A percentile compares a stretch with the other conserved stretches of the same genome.
Conservation (phyloP, 108 stramenopile genomes). For the Pseudonitzschia multiseries region DNA sequence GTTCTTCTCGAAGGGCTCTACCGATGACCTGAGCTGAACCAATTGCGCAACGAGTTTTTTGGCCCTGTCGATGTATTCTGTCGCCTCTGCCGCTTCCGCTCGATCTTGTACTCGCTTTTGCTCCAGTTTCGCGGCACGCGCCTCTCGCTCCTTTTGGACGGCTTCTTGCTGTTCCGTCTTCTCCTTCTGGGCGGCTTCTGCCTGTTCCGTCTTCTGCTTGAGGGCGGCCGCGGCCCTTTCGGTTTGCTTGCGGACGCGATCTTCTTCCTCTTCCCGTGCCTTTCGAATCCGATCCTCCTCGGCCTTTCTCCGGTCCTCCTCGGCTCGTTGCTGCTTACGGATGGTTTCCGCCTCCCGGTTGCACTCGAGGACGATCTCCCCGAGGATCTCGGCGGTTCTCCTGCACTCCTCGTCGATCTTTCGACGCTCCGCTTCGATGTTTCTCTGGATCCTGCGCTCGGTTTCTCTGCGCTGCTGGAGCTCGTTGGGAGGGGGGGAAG, state of each 20-base stretch:
- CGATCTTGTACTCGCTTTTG: conserved; percentile 28
- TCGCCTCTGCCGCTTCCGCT: conserved; percentile 37
- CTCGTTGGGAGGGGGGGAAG: neutral
- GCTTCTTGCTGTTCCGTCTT: conserved; percentile 17
- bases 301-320: conserved; percentile 18
- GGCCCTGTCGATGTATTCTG: conserved; percentile 49
- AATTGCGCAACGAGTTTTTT: conserved; percentile 56
- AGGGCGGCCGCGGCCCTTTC: conserved; percentile 8
- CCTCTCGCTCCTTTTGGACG: conserved; percentile 20
- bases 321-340: conserved; percentile 16
- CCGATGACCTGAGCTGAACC: conserved; percentile 44
- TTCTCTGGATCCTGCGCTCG: conserved; percentile 11
- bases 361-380: conserved; percentile 15
- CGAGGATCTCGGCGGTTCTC: neutral
- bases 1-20: conserved; percentile 65
- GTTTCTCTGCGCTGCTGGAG: conserved; percentile 2
- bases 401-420: conserved; percentile 18
- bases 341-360: conserved; percentile 31
- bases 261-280: conserved; percentile 18
- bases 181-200: conserved; percentile 13
- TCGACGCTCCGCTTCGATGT: conserved; percentile 12
- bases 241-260: conserved; percentile 23
- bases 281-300: conserved; percentile 26
- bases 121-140: conserved; percentile 14
- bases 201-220: conserved; percentile 7